Evolutionary conservation across 1,284 basidiomycete genomes (phyloP).

Genomic region (Takashimella koratensis): DNA sequence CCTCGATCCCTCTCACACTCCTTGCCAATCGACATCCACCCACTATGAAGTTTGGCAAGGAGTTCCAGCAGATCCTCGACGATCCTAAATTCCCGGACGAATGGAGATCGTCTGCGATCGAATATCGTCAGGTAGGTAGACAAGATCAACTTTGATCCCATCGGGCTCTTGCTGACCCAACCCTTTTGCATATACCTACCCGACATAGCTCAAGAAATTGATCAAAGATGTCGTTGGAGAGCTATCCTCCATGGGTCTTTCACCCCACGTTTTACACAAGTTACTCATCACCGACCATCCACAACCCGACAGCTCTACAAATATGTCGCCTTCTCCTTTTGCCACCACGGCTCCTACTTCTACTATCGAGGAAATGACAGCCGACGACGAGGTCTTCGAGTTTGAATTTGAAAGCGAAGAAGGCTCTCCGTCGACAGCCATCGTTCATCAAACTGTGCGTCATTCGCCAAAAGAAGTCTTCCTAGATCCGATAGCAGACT

Average conservation of each 20-base stretch:
- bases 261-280: conserved; percentile 57
- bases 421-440: conserved; percentile 11
- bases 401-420: conserved; percentile 45
- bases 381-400: conserved; percentile 32
- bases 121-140: conserved; percentile 69
- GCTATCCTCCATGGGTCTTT: conserved; percentile 72
- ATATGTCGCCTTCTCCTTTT: not conserved
- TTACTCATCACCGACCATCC: conserved; percentile 48
- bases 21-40: too few species aligned
- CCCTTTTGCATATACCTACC: not conserved
- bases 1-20: too few species aligned
- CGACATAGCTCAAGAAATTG: conserved; percentile 76
- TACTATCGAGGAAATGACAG: not conserved
- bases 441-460: not conserved
- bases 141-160: not conserved
- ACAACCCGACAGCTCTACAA: not conserved
- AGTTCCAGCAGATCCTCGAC: conserved; percentile 49
- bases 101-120: conserved; percentile 62
- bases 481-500: conserved; percentile 27
- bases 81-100: conserved; percentile 48
- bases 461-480: conserved; percentile 23
- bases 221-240: conserved; percentile 83
- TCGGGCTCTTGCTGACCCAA: not conserved
- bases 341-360: not conserved
- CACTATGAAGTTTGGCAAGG: conserved; percentile 52